Evolutionary conservation across 495 filamentous ascomycete genomes (phyloP).

Genomic region (Aspergillus cavernicola): DNA sequence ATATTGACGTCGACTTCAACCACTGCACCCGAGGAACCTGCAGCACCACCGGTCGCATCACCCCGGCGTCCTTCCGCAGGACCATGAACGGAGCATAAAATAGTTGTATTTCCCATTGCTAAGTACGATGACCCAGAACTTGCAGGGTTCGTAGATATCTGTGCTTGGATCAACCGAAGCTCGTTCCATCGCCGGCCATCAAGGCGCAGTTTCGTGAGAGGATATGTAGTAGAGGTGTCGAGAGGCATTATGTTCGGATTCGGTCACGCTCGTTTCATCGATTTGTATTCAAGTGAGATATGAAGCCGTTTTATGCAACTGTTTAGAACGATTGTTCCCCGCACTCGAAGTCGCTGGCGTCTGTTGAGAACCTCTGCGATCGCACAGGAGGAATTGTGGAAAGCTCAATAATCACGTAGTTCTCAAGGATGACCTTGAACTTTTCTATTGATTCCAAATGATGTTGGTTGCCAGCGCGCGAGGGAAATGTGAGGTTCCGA

Average conservation of each 20-base stretch:
- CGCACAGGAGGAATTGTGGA: neutral
- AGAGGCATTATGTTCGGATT: constrained; percentile 65
- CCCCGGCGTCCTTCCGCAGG: constrained; percentile 64
- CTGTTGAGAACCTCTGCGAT: neutral
- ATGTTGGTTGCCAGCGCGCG: neutral
- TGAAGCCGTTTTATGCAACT: neutral
- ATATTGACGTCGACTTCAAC: constrained; percentile 80
- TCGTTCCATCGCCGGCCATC: constrained; percentile 99
- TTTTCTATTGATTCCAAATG: neutral
- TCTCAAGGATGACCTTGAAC: neutral
- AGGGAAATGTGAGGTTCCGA: neutral
- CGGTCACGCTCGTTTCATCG: neutral
- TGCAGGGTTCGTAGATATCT: constrained; percentile 85
- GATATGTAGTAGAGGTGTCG: constrained; percentile 79
- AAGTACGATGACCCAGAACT: constrained; percentile 88
- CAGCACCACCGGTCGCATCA: constrained; percentile 41
- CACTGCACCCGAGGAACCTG: constrained; percentile 51
- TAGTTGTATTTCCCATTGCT: constrained; percentile 93
- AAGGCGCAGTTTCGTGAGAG: constrained; percentile 79
- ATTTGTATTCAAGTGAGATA: neutral
- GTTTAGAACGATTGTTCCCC: constrained; percentile 10
- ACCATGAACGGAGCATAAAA: constrained; percentile 87
- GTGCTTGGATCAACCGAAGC: constrained; percentile 80
- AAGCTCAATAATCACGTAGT: neutral
- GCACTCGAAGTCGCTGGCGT: constrained; percentile 13